phyloP scores from a whole-genome alignment of 2,329 filamentous ascomycete species.

The Mycosphaerelloides madeirae region DNA sequence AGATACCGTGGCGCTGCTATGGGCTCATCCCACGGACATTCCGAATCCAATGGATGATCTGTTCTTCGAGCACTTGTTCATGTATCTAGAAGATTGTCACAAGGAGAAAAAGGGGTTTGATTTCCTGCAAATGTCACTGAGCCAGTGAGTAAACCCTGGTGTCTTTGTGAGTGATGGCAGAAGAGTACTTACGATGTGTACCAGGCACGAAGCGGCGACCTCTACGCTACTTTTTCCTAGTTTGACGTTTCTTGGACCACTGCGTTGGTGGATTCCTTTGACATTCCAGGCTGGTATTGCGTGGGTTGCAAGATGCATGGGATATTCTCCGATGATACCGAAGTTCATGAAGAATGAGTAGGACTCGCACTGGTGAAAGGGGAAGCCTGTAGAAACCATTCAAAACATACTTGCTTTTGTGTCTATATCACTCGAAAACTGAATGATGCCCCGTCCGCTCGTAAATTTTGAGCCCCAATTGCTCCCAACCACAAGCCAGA shows the following conservation, averaged over 20 bases:
- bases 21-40: slow-evolving; percentile 7
- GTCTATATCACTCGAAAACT: no score
- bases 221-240: slow-evolving; percentile 5
- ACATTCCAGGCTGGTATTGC: slow-evolving; percentile 3
- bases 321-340: background rate
- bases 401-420: no score
- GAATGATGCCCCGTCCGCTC: no score
- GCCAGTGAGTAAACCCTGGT: slow-evolving; percentile 2
- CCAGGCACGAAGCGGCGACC: slow-evolving; percentile 7
- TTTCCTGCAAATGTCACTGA: slow-evolving; percentile 7
- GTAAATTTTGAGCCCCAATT: no score
- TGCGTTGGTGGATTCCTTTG: slow-evolving; percentile 14
- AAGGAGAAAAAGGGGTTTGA: slow-evolving; percentile 3
- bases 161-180: background rate
- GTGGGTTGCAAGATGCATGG: background rate
- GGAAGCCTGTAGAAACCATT: no score
- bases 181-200: background rate
- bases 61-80: slow-evolving; percentile 11
- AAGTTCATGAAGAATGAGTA: background rate
- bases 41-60: slow-evolving; percentile 5
- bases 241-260: slow-evolving; percentile 1
- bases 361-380: no score
- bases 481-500: no score
- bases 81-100: slow-evolving; percentile 1
- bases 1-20: slow-evolving; percentile 6